Evolutionary conservation across 2,329 filamentous ascomycete species (phyloP).

Genomic region (Diplocarpon rosae): DNA sequence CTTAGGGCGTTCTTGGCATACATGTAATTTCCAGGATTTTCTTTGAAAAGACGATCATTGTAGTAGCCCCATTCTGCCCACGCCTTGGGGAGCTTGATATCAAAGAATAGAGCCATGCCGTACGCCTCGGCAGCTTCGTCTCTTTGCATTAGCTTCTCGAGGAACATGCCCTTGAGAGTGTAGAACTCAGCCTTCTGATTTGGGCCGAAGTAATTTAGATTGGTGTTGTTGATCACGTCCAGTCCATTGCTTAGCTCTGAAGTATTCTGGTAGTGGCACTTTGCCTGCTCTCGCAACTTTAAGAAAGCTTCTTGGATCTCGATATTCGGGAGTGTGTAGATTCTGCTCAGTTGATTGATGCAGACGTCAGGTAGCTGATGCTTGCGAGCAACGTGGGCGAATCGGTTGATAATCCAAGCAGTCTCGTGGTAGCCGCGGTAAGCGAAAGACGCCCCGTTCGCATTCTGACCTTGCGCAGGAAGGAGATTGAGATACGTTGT

Average conservation of each 20-base stretch:
- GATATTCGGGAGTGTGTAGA: constrained; percentile 97
- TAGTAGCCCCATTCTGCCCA: constrained; percentile 99
- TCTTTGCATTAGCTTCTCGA: constrained; percentile 84
- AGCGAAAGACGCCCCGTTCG: constrained; percentile 84
- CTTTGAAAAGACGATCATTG: constrained; percentile 93
- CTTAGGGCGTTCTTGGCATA: constrained; percentile 86
- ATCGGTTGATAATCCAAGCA: constrained; percentile 99
- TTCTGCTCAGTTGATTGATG: constrained; percentile 91
- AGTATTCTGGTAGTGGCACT: constrained; percentile 95
- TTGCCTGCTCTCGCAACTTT: constrained; percentile 95
- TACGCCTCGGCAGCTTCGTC: constrained; percentile 90
- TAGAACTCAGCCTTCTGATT: constrained; percentile 99
- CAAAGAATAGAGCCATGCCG: constrained; percentile 89
- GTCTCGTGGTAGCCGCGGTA: constrained; percentile 98
- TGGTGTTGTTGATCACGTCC: constrained; percentile 99
- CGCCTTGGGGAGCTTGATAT: constrained; percentile 88
- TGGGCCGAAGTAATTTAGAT: constrained; percentile 93
- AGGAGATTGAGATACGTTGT: constrained; percentile 79
- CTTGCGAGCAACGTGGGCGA: constrained; percentile 94
- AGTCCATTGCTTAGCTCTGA: constrained; percentile 84
- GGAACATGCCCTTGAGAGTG: constrained; percentile 98
- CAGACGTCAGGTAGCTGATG: constrained; percentile 95
- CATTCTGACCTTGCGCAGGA: constrained; percentile 67
- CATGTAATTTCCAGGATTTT: constrained; percentile 69
- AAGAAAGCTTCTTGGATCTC: constrained; percentile 99